Percentiles rank a stretch among this genome's conserved stretches.
Conservation (phyloP, 1,139 yeast genomes). For the Yamadazyma siamensis region DNA sequence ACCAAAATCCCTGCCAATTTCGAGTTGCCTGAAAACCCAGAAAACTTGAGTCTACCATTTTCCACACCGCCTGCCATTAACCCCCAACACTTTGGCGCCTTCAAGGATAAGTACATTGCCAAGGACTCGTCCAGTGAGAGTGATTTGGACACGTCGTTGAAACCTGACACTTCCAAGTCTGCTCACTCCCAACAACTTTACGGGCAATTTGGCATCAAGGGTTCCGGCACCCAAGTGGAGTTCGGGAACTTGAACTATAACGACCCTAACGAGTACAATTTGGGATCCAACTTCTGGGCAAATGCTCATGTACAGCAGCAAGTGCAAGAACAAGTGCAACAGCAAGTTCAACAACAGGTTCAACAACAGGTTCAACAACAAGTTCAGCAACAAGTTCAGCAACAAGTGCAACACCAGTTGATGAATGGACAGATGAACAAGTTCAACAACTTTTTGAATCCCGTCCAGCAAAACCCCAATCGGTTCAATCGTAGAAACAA, state of each 20-base stretch:
- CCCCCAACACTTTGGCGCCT: slow-evolving; percentile 6
- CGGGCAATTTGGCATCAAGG: neutral
- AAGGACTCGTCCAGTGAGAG: slow-evolving; percentile 13
- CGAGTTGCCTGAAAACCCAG: slow-evolving; percentile 28
- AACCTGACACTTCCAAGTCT: slow-evolving; percentile 7
- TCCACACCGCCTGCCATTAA: slow-evolving; percentile 24
- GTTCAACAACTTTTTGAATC: slow-evolving; percentile 6
- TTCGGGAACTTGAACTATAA: slow-evolving; percentile 5
- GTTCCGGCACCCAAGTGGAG: slow-evolving; percentile 4
- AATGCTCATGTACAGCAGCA: slow-evolving; percentile 14
- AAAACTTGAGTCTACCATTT: slow-evolving; percentile 21
- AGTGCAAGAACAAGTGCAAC: slow-evolving; percentile 13
- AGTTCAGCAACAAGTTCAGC: slow-evolving; percentile 13
- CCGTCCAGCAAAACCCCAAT: slow-evolving; percentile 8
- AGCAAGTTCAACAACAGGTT: slow-evolving; percentile 13
- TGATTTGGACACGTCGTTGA: slow-evolving; percentile 12
- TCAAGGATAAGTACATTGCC: neutral
- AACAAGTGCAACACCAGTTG: slow-evolving; percentile 9
- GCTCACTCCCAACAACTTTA: no score
- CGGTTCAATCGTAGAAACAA: slow-evolving; percentile 10
- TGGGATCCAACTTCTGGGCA: slow-evolving; percentile 11
- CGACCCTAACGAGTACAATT: slow-evolving; percentile 2
- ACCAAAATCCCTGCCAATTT: slow-evolving; percentile 26
- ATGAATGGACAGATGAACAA: slow-evolving; percentile 6
- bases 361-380: slow-evolving; percentile 13